Evolutionary conservation across 495 filamentous ascomycete species (phyloP).

Genomic region (Penicillium mononematosum): DNA sequence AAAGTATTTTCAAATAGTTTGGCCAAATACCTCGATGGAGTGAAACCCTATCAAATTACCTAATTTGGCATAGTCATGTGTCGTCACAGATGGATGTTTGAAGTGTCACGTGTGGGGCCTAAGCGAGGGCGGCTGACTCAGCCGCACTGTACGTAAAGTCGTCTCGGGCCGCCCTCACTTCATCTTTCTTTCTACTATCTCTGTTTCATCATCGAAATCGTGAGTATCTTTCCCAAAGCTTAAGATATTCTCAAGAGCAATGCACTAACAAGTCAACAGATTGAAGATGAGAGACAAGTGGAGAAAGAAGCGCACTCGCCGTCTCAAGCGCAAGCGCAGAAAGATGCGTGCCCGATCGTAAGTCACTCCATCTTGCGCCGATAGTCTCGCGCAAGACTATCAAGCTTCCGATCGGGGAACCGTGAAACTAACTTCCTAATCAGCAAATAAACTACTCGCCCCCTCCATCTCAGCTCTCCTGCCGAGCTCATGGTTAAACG

Average conservation of each 20-base stretch:
- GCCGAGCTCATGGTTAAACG: constrained; percentile 45
- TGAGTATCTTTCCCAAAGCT: constrained; percentile 35
- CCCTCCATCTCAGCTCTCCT: constrained; percentile 60
- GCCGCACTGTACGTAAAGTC: constrained; percentile 47
- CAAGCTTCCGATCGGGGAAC: constrained; percentile 2
- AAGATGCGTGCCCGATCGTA: constrained; percentile 95
- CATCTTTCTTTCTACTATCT: constrained; percentile 52
- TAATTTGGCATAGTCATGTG: constrained; percentile 19
- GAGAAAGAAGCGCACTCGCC: constrained; percentile 98
- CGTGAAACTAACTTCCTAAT: constrained; percentile 28
- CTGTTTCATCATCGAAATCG: constrained; percentile 53
- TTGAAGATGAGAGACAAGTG: constrained; percentile 97
- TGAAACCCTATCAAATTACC: constrained; percentile 15
- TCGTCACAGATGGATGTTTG: constrained; percentile 3
- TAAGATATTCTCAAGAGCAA: constrained; percentile 14
- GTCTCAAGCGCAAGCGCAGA: constrained; percentile 98
- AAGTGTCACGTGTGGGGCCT: constrained; percentile 3
- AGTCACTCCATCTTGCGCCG: constrained; percentile 28
- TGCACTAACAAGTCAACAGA: constrained; percentile 34
- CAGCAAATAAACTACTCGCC: constrained; percentile 74
- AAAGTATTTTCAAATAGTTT: background rate
- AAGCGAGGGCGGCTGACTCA: constrained; percentile 46
- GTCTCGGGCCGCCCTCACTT: constrained; percentile 33
- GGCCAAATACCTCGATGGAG: background rate
- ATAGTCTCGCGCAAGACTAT: constrained; percentile 12